A percentile compares a stretch with the other conserved stretches of the same genome.
Conservation (phyloP, 352 stramenopile genomes). For the Thraustochytrium striatum region DNA sequence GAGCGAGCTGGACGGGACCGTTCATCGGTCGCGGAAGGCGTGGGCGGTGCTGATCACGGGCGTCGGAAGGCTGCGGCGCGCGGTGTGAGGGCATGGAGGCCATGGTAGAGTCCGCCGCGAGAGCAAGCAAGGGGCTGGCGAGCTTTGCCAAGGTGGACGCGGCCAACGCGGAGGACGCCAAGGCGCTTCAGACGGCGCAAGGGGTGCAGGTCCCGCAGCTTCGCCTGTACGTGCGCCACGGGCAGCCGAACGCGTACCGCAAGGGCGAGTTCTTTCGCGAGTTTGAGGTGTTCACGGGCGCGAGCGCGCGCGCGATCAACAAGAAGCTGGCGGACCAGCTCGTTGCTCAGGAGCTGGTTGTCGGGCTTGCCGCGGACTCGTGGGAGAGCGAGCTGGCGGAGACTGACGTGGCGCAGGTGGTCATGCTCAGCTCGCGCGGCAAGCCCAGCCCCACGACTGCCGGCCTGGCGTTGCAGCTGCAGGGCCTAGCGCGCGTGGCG, state of each 20-base stretch:
- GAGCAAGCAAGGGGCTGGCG: too few species aligned
- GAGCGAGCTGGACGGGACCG: background rate
- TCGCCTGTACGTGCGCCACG: conserved; percentile 13
- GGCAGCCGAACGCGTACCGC: conserved; percentile 30
- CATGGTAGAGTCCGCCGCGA: too few species aligned
- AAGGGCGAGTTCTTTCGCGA: conserved; percentile 39
- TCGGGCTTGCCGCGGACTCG: background rate
- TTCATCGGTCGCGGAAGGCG: background rate
- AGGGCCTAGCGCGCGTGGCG: background rate
- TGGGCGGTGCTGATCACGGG: background rate
- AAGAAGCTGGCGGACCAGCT: background rate
- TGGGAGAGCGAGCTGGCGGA: background rate
- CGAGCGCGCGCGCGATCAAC: conserved; percentile 32
- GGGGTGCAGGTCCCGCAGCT: background rate
- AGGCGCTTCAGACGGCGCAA: too few species aligned
- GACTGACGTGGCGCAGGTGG: background rate
- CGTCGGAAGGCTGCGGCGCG: background rate
- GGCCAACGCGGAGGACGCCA: background rate
- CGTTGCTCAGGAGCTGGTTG: background rate
- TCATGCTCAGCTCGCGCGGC: conserved; percentile 11
- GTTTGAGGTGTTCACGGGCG: background rate
- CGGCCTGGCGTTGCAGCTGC: background rate
- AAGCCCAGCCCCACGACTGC: background rate
- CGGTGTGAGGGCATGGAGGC: background rate
- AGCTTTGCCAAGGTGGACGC: background rate